These are phyloP conservation scores for Pseudopediastrum boryanum DNA, from an alignment of 139 green algal species.

Conservation along the genomic window DNA sequence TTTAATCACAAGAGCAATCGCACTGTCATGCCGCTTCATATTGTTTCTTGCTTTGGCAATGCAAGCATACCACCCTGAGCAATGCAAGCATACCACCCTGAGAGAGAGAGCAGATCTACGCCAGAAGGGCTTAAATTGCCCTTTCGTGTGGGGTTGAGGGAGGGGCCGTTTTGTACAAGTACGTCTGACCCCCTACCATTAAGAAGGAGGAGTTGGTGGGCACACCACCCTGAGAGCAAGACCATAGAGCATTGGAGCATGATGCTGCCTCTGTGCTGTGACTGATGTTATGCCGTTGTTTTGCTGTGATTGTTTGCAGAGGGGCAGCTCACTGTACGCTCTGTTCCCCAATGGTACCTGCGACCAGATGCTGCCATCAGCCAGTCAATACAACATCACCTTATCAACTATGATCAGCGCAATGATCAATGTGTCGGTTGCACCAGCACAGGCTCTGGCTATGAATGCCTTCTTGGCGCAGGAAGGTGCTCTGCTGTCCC, in stretches of 20 bases:
- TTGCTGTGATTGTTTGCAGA: no score
- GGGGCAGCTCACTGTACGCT: not conserved
- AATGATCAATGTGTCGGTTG: constrained; percentile 10
- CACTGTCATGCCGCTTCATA: no score
- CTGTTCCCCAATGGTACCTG: not conserved
- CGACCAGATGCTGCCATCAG: not conserved
- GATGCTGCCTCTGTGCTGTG: no score
- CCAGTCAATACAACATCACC: constrained; percentile 10
- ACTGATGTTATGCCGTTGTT: not conserved
- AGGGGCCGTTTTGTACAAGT: not conserved
- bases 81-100: no score
- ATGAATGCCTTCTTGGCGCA: not conserved
- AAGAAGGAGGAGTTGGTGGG: no score
- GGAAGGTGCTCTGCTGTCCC: not conserved
- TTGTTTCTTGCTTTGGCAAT: no score
- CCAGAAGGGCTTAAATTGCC: no score
- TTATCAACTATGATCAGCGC: constrained; percentile 35
- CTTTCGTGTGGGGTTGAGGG: not conserved
- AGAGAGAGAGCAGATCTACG: no score
- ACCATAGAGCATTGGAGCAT: no score
- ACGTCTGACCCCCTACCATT: not conserved
- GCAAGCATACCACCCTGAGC: no score
- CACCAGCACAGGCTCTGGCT: not conserved
- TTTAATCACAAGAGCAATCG: no score
- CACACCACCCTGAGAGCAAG: no score